phyloP scores from a whole-genome alignment of 768 basidiomycete genomes.

The Serendipita sp. region DNA sequence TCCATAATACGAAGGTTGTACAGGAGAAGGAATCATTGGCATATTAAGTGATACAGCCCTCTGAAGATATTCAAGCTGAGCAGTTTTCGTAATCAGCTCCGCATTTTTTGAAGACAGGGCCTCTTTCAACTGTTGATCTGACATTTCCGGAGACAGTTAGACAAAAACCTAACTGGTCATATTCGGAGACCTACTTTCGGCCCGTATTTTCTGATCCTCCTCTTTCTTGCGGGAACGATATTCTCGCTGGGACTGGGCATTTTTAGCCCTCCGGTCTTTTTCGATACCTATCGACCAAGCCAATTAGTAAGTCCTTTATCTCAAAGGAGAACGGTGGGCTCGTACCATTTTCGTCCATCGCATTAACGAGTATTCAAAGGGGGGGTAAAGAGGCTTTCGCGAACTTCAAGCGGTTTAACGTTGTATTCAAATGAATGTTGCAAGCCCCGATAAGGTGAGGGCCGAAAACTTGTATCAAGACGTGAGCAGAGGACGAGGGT shows the following conservation, averaged over 20 bases:
- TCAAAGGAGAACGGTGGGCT: too few relatives aligned
- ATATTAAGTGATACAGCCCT: not conserved
- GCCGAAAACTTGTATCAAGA: not conserved
- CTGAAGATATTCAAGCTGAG: not conserved
- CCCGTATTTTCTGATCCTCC: not conserved
- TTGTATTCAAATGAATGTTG: not conserved
- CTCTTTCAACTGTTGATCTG: not conserved
- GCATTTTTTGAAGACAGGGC: not conserved
- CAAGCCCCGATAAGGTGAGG: not conserved
- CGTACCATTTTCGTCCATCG: not conserved
- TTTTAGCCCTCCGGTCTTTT: not conserved
- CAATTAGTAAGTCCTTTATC: too few relatives aligned
- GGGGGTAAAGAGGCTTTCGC: not conserved
- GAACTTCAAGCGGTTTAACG: not conserved
- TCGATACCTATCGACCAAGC: not conserved
- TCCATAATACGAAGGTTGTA: not conserved
- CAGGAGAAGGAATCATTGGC: not conserved
- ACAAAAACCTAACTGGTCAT: not conserved
- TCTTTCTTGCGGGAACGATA: not conserved
- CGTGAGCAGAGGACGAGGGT: not conserved
- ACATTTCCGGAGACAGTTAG: not conserved
- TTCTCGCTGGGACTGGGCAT: not conserved
- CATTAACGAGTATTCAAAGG: not conserved
- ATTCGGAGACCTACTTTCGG: not conserved
- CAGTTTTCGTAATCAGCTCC: not conserved